Evolutionary conservation across 2,329 filamentous ascomycete species (phyloP).

Genomic region (Aspergillus ochraceus): DNA sequence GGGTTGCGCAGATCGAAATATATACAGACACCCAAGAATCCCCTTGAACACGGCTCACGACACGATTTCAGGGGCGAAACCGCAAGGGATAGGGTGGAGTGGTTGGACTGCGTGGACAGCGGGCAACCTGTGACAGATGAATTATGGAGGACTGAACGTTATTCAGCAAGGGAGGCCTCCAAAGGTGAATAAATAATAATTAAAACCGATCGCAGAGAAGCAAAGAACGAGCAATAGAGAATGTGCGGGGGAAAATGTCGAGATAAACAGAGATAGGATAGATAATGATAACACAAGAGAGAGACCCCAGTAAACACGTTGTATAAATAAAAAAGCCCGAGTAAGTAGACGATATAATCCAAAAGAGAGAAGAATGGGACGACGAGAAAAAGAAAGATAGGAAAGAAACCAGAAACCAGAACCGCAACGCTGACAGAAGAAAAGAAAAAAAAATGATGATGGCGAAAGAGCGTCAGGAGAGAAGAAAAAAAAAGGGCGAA

Average conservation of each 20-base stretch:
- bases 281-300: neutral
- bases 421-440: constrained; percentile 8
- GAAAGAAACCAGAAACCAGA: constrained; percentile 7
- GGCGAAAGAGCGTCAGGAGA: constrained; percentile 14
- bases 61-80: constrained; percentile 9
- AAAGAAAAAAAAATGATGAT: constrained; percentile 11
- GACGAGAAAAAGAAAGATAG: constrained; percentile 13
- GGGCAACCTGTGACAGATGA: neutral
- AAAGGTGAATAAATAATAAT: neutral
- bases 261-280: neutral
- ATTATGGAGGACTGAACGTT: constrained; percentile 3
- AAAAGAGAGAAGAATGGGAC: neutral
- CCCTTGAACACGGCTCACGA: constrained; percentile 8
- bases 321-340: constrained; percentile 7
- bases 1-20: constrained; percentile 8
- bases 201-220: neutral
- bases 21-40: constrained; percentile 8
- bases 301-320: neutral
- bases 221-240: neutral
- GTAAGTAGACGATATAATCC: constrained; percentile 3
- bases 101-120: neutral
- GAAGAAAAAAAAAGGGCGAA: constrained; percentile 13
- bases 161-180: constrained; percentile 5
- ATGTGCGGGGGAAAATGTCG: neutral
- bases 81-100: constrained; percentile 14